Evolutionary conservation across 2,329 filamentous ascomycete species (phyloP), one percentile per base, ranked within the genome.

Genomic region (Trichoderma atroviride): DNA sequence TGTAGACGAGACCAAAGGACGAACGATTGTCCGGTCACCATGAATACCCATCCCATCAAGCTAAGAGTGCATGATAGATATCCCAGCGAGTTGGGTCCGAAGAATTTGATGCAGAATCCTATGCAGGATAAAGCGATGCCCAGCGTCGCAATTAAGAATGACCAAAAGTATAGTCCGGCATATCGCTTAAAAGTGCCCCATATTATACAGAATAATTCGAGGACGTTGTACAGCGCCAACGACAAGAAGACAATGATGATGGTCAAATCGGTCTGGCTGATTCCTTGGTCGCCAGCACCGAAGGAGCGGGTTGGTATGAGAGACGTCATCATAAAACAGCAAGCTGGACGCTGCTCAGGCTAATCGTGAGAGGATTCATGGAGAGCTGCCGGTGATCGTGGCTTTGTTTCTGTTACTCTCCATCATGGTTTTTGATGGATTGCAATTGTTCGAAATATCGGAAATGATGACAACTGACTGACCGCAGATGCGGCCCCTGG

Each of bases 1-100:
- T 89, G 87, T 0, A 90, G 81, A 2, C 88, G 83, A 2, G 87
- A 89, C 78, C 87, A 90, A 1, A 90, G 79, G 1, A 90, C 87
- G 9, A 89, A 72, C 0, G 84, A 84, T 74, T 89, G 86, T 0
- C 87, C 88, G 3, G 86, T 88, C 0, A 89, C 83, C 85, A 89
- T 88, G 2, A 69, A 72, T 4, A 74, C 72, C 76, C 77, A 78
- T 16, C 74, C 75, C 6, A 72, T 55, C 16, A 73, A 73, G 24
- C 74, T 74, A 2, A 75, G 64, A 5, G 72, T 73, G 47, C 68
- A 70, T 1, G 68, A 67, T 4, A 75, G 69, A 50, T 73, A 74
- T 4, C 68, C 68, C n/a, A 70, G 55, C 14, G 68, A 70, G 1
- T 7, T 6, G 5, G 68, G 55, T 5, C 68, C 77, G 24, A 77